Evolutionary conservation across 2,329 filamentous ascomycete genomes (phyloP), one percentile per base, ranked within the genome.

Genomic region (Emericellopsis cladophorae): DNA sequence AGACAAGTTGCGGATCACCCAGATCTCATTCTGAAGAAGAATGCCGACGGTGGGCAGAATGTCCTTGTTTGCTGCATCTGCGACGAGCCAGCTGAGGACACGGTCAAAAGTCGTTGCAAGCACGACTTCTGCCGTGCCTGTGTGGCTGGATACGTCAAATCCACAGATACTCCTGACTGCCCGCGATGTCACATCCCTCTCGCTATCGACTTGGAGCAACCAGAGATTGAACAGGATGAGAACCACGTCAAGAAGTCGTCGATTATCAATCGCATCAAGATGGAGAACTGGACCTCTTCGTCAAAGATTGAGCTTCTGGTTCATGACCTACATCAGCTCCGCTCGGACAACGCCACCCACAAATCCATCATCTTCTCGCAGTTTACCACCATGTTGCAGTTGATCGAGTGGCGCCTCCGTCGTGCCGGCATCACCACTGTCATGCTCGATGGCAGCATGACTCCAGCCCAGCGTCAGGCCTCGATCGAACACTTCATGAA

Each of bases 311-410:
- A 98, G 64, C 80, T 94, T 58, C 76, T 98, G 6, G 83, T 96
- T 9, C 93, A 95, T 54, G 88, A 96, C 54, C 74, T 98, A 3
- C 92, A 94, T 67, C 84, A 85, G 59, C 74, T 96, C 32, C 81
- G 92, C 43, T 94, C 84, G 43, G 85, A 94, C 64, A 95, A 93
- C 58, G 81, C 88, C 46, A 93, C 88, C 0, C 82, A 92, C 59
- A 98, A 98, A 65, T 93, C 86, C 4, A 96, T 96, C 54, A 92
- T 96, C 48, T 96, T 96, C 59, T 94, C 86, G 8, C 89, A 95
- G 54, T 96, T 96, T 56, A 95, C 90, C 0, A 92, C 86, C 2
- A 96, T 96, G 90, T 68, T 96, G 44, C 90, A 95, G 66, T 75
- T 96, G 22, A 90, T 95, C 37, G 90, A 96, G 64, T 96, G 90